phyloP scores from a whole-genome alignment of 768 basidiomycete species.

The Tricholoma furcatifolium region DNA sequence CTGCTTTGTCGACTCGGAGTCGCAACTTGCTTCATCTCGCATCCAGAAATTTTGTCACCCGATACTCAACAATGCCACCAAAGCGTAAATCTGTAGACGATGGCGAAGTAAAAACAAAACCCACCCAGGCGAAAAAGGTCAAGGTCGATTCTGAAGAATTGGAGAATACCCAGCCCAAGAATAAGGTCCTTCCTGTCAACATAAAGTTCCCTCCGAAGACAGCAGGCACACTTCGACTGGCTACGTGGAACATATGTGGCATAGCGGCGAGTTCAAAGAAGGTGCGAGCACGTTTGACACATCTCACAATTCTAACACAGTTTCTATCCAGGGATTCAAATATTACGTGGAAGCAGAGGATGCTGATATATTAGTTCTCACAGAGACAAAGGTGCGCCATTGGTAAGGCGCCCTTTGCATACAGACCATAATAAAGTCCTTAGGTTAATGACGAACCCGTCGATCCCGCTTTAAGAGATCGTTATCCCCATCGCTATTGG shows the following conservation, averaged over 20 bases:
- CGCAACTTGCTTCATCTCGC: background rate
- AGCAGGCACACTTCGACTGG: conserved; percentile 51
- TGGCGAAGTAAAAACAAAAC: conserved; percentile 23
- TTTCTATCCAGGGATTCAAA: conserved; percentile 65
- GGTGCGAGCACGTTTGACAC: conserved; percentile 32
- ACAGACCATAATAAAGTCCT: background rate
- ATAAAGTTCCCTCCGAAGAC: conserved; percentile 55
- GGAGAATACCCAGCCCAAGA: conserved; percentile 62
- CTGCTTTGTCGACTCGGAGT: background rate
- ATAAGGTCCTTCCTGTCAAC: conserved; percentile 65
- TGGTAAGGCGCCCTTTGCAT: background rate
- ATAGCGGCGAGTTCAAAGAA: conserved; percentile 76
- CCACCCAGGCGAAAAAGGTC: conserved; percentile 18
- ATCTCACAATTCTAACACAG: background rate
- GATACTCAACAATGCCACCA: conserved; percentile 10
- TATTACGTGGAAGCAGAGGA: conserved; percentile 83
- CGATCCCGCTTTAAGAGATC: conserved; percentile 52
- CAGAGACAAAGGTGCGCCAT: conserved; percentile 74
- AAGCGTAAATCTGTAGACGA: conserved; percentile 22
- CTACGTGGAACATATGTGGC: conserved; percentile 81
- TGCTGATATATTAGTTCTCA: conserved; percentile 79
- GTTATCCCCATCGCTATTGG: conserved; percentile 76
- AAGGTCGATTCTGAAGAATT: conserved; percentile 9
- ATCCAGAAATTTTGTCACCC: background rate
- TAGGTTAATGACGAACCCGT: conserved; percentile 73